phyloP scores from a whole-genome alignment of 2,329 filamentous ascomycete species.

The Fusarium pininemorale region DNA sequence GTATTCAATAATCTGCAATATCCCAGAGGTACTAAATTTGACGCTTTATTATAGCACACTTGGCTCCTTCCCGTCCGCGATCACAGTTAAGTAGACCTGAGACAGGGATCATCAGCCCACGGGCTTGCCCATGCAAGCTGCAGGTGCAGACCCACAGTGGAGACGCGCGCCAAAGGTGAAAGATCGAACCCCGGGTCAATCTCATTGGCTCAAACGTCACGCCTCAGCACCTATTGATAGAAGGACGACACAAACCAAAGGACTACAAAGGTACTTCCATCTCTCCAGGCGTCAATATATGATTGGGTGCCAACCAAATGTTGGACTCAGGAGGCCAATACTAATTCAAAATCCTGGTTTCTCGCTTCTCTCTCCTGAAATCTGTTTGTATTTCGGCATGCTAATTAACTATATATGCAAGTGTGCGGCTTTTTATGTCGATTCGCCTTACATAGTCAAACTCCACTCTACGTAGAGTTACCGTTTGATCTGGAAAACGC shows the following conservation, averaged over 20 bases:
- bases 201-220: background rate
- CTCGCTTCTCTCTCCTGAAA: background rate
- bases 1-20: background rate
- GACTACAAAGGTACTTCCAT: background rate
- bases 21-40: background rate
- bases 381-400: background rate
- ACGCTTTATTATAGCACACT: background rate
- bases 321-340: background rate
- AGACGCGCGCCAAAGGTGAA: constrained; percentile 35
- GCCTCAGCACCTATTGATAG: background rate
- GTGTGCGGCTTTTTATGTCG: background rate
- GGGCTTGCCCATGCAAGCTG: constrained; percentile 23
- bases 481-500: constrained; percentile 7
- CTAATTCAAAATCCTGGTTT: background rate
- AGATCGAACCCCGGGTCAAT: background rate
- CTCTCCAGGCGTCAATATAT: background rate
- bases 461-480: background rate
- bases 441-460: background rate
- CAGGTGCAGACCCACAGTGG: constrained; percentile 34
- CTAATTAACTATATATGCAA: background rate
- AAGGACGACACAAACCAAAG: background rate
- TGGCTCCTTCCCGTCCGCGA: constrained; percentile 29
- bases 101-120: constrained; percentile 32
- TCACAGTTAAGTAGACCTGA: constrained; percentile 4
- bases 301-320: background rate